Conservation (phyloP, 345 rosid species). For the Hibiscus trionum region DNA sequence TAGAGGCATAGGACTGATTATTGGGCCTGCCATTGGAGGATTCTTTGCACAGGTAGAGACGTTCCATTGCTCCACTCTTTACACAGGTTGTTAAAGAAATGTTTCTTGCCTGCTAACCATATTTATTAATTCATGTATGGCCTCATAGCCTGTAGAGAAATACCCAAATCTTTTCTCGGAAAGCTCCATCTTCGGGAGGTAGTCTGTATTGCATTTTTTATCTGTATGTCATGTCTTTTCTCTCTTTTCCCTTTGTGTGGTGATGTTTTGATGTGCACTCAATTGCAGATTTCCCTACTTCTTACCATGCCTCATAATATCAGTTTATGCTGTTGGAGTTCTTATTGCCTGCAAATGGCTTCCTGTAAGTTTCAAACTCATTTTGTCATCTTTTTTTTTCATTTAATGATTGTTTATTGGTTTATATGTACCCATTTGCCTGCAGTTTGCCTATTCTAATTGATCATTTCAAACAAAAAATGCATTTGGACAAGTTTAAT, state of each 20-base stretch:
- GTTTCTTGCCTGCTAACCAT: not conserved
- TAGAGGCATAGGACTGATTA: constrained; percentile 65
- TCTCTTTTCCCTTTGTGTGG: not conserved
- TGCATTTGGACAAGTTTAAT: not conserved
- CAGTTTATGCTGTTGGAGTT: constrained; percentile 43
- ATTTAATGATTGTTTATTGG: not conserved
- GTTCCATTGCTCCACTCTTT: not conserved
- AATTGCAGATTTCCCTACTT: constrained; percentile 68
- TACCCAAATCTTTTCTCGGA: constrained; percentile 46
- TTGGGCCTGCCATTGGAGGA: constrained; percentile 86
- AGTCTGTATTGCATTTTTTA: not conserved
- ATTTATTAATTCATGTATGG: constrained; percentile 2
- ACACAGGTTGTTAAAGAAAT: not conserved
- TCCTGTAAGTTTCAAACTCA: constrained; percentile 41
- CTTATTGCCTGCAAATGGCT: constrained; percentile 38
- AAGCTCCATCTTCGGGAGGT: constrained; percentile 64
- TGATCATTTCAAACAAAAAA: not conserved
- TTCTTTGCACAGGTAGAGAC: constrained; percentile 67
- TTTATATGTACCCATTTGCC: not conserved
- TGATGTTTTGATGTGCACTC: constrained; percentile 10
- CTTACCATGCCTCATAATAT: constrained; percentile 67
- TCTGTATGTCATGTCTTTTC: not conserved
- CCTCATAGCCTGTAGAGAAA: constrained; percentile 58
- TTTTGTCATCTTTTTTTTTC: not conserved
- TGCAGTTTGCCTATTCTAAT: not conserved